Evolutionary conservation across 805 yeast species (phyloP).

Genomic region (Zygoascus flipseniorum): DNA sequence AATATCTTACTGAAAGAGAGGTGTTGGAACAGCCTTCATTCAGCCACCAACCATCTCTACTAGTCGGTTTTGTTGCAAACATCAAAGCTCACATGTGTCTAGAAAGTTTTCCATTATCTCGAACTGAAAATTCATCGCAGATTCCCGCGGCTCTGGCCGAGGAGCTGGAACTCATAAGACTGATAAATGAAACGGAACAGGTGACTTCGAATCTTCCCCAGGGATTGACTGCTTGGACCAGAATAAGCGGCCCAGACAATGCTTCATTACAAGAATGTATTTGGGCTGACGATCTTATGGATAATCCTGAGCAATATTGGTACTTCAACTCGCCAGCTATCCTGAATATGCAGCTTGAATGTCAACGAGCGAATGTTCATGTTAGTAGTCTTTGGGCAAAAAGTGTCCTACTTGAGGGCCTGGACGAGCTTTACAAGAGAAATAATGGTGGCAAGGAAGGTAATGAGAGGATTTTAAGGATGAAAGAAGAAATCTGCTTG

Average conservation of each 20-base stretch:
- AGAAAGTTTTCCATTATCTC: not conserved
- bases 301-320: not conserved
- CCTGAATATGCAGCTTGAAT: constrained; percentile 5
- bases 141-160: not conserved
- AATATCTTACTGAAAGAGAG: constrained; percentile 56
- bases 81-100: constrained; percentile 5
- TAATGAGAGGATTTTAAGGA: not conserved
- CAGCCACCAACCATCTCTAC: constrained; percentile 7
- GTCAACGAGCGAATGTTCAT: constrained; percentile 7
- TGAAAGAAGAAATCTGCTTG: constrained; percentile 7
- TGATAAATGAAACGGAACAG: not conserved
- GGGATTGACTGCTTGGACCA: not conserved
- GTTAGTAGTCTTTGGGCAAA: constrained; percentile 10
- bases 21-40: constrained; percentile 41
- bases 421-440: not conserved
- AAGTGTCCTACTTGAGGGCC: constrained; percentile 5
- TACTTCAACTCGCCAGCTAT: not conserved
- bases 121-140: not conserved
- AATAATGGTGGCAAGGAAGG: not conserved
- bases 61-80: constrained; percentile 6
- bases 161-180: not conserved
- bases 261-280: not conserved
- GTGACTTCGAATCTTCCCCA: not conserved
- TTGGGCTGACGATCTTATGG: not conserved
- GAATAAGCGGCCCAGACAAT: not conserved